Percentiles rank a stretch among this genome's conserved stretches.
Conservation (phyloP, 2,329 filamentous ascomycete species). For the Trichoderma atroviride region DNA sequence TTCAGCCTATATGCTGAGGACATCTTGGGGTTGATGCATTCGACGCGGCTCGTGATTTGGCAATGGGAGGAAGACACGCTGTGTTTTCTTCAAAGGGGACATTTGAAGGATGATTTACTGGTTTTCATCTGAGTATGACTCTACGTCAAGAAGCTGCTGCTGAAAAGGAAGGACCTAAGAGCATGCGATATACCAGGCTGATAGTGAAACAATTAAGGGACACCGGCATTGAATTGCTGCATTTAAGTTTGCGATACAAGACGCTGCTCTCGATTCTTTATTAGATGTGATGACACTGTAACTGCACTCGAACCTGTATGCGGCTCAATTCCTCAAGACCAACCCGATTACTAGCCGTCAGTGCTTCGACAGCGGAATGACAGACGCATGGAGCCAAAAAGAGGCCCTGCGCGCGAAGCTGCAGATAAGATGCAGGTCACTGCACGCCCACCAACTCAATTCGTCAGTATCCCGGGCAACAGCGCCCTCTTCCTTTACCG, state of each 20-base stretch:
- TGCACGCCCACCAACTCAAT: neutral
- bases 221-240: constrained; percentile 20
- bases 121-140: constrained; percentile 29
- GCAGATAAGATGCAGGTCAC: constrained; percentile 12
- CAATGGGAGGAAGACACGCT: constrained; percentile 22
- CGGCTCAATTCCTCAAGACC: neutral
- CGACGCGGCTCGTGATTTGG: constrained; percentile 25
- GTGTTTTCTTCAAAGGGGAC: constrained; percentile 33
- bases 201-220: constrained; percentile 41
- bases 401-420: constrained; percentile 2
- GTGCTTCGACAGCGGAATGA: neutral
- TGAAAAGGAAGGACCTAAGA: constrained; percentile 31
- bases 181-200: constrained; percentile 38
- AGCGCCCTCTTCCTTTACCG: neutral
- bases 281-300: neutral
- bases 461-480: neutral
- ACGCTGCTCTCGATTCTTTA: neutral
- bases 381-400: neutral
- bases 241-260: neutral
- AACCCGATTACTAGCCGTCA: neutral
- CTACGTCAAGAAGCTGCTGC: constrained; percentile 22
- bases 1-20: constrained; percentile 35
- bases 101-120: constrained; percentile 26
- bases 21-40: constrained; percentile 35
- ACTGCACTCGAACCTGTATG: neutral